Base-by-base conservation (phyloP, 768 basidiomycete species). In the Postia placenta region DNA sequence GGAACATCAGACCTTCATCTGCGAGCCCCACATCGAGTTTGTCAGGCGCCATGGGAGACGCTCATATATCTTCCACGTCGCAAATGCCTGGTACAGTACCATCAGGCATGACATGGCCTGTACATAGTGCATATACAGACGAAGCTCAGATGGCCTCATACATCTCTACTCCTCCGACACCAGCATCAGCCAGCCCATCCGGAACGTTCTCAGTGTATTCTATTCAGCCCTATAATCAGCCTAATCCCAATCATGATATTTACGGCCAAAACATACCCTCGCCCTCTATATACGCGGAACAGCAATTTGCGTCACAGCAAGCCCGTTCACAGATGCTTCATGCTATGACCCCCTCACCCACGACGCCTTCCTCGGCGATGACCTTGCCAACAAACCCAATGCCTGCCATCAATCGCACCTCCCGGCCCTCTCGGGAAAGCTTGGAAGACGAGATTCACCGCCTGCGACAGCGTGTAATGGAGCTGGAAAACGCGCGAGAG, bases 21-120 rank as follows among this genome's bases (percentile, higher is more conserved):
- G 52, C 56, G 45, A 61, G 43, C 53, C 56, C 65, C 7, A 65
- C 70, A 1, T 76, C 74, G 36, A 73, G 71, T 54, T 67, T 87
- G 49, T 78, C 76, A 23, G 81, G 81, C 49, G 83, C 85, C 22
- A 78, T 87, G 65, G 81, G 79, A 43, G 80, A 82, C 43, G 51
- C 71, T 23, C 66, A 70, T 63, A 60, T 73, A 33, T 67, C 67
- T 53, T 33, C 30, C 30, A 66, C 56, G 30, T 53, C 42, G 45
- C 55, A 52, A 44, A 54, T 47, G 44, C 15, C 42, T 27, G 25
- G 39, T 40, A 40, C 19, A n/a, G 20, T 27, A 50, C 40, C 48
- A 33, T 7, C 30, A 33, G 44, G 44, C 9, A 45, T 45, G 44
- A 30, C 44, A 14, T 45, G 44, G 44, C 11, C 44, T 19, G 22